phyloP scores from a whole-genome alignment of 2,329 filamentous ascomycete genomes.

The Fusarium subtropicale region DNA sequence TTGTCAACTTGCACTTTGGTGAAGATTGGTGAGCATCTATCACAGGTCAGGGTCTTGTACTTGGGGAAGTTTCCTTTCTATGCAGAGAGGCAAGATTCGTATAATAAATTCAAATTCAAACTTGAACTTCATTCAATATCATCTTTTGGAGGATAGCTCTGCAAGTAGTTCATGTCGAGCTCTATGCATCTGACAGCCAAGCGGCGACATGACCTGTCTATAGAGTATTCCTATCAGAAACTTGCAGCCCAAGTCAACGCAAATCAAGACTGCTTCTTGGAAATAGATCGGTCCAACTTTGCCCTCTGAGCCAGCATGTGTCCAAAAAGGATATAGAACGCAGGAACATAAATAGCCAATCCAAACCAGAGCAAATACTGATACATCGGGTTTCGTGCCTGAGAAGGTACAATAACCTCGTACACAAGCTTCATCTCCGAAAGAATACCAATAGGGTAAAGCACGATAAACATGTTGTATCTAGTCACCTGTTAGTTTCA shows the following conservation, averaged over 20 bases:
- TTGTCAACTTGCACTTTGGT: too few species aligned
- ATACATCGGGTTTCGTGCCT: conserved; percentile 24
- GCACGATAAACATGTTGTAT: conserved; percentile 39
- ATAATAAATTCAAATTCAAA: too few species aligned
- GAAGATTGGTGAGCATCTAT: too few species aligned
- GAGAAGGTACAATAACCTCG: conserved; percentile 34
- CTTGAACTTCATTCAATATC: too few species aligned
- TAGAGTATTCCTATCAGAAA: too few species aligned
- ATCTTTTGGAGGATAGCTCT: too few species aligned
- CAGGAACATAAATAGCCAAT: conserved; percentile 22
- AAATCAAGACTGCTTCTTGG: conserved; percentile 5
- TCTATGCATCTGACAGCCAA: not conserved
- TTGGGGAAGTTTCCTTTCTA: too few species aligned
- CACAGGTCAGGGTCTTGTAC: too few species aligned
- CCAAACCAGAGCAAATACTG: conserved; percentile 41
- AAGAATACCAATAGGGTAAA: conserved; percentile 36
- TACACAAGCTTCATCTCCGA: conserved; percentile 39
- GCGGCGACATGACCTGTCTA: not conserved
- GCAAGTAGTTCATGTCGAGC: too few species aligned
- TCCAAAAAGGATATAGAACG: conserved; percentile 33
- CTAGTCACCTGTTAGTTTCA: not conserved
- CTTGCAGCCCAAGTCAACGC: rapidly evolving
- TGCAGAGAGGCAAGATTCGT: too few species aligned
- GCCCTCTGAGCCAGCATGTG: conserved; percentile 42
- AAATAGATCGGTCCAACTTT: conserved; percentile 2